Percentiles rank a stretch among this genome's conserved stretches.
These are phyloP conservation scores for Diaporthe aspalathi DNA, from an alignment of 2,329 filamentous ascomycete genomes.

Conservation along the genomic window DNA sequence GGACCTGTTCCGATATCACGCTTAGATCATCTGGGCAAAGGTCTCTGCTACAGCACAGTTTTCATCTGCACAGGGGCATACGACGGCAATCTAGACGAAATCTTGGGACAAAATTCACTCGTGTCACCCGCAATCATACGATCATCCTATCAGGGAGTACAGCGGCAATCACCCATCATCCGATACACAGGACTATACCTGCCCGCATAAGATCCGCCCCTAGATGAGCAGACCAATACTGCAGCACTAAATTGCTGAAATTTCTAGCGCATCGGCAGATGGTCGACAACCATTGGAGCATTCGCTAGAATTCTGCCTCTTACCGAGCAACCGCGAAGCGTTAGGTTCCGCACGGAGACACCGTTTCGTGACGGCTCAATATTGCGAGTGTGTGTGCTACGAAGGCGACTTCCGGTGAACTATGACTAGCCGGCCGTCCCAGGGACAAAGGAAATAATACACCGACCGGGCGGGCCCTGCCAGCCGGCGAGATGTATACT, in stretches of 20 bases:
- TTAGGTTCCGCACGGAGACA: not conserved
- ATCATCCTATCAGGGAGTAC: slow-evolving; percentile 8
- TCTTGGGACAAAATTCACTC: not conserved
- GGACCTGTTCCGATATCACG: not conserved
- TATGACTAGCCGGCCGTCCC: not conserved
- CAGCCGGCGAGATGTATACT: not conserved
- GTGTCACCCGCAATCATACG: not conserved
- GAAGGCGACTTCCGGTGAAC: not conserved
- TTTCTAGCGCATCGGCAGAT: not conserved
- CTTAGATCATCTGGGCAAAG: not conserved
- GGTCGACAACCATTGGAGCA: not conserved
- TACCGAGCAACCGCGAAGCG: not conserved
- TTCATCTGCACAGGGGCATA: slow-evolving; percentile 17
- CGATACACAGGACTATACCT: not conserved
- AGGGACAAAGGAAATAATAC: slow-evolving; percentile 1
- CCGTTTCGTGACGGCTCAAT: not conserved
- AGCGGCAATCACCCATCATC: slow-evolving; percentile 8
- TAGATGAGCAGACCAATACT: not conserved
- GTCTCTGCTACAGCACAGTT: slow-evolving; percentile 9
- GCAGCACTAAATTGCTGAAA: not conserved
- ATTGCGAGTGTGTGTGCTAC: slow-evolving; percentile 10
- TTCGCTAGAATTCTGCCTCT: not conserved
- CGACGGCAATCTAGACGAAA: not conserved
- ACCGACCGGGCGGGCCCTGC: not conserved
- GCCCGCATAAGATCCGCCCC: not conserved